These are phyloP conservation scores for Fraxinus latifolia DNA, from an alignment of 305 asterid genomes.

Conservation along the genomic window DNA sequence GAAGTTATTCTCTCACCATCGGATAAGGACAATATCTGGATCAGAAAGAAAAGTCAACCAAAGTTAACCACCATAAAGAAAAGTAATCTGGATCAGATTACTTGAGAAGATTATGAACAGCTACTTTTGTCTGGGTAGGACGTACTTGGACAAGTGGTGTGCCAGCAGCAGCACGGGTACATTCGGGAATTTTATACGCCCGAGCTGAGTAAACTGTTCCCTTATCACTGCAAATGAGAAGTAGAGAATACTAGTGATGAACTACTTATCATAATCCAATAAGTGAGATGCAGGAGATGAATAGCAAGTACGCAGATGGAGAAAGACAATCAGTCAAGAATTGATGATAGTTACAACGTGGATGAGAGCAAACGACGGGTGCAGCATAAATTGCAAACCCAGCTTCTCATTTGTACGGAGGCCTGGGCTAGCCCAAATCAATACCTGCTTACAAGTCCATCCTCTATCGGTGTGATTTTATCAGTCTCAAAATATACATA, in stretches of 20 bases:
- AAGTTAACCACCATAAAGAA: conserved; percentile 16
- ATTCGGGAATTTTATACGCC: conserved; percentile 93
- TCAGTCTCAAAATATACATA: neutral
- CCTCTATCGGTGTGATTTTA: neutral
- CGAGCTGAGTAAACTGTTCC: conserved; percentile 92
- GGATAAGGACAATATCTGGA: conserved; percentile 78
- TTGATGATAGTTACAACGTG: neutral
- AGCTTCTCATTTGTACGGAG: neutral
- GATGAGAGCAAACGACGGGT: neutral
- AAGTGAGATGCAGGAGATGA: conserved; percentile 1
- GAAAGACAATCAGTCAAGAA: neutral
- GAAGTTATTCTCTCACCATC: conserved; percentile 98
- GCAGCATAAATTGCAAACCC: neutral
- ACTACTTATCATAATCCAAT: neutral
- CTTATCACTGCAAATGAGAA: conserved; percentile 64
- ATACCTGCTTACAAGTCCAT: neutral
- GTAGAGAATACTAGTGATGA: neutral
- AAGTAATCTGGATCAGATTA: neutral
- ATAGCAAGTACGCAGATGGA: neutral
- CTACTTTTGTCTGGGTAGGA: conserved; percentile 21
- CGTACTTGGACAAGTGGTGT: conserved; percentile 89
- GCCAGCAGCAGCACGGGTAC: conserved; percentile 94
- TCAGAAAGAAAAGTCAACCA: conserved; percentile 23
- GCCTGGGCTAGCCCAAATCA: neutral
- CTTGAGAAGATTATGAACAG: conserved; percentile 18